Conservation (phyloP, 352 stramenopile genomes). For the Aphanomyces invadans region DNA sequence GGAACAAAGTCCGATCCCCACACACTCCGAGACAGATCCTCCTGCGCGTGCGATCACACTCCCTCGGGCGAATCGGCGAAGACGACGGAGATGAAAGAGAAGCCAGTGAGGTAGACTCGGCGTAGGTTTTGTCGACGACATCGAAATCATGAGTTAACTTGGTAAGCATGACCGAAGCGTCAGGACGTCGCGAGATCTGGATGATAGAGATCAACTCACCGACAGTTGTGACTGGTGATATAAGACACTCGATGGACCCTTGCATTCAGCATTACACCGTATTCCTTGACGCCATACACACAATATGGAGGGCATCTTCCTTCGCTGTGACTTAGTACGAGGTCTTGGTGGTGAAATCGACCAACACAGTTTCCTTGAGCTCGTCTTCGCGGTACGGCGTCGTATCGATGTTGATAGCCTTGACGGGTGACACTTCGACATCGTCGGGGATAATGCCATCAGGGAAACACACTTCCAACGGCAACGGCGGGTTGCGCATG, state of each 20-base stretch:
- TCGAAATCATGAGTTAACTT: no score
- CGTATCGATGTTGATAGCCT: constrained; percentile 84
- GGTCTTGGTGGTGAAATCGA: constrained; percentile 83
- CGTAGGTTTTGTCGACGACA: no score
- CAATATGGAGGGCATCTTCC: no score
- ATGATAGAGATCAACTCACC: no score
- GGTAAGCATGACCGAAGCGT: no score
- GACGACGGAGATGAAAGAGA: background rate
- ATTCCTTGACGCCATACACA: background rate
- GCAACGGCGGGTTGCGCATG: constrained; percentile 97
- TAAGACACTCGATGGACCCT: background rate
- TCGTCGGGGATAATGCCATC: constrained; percentile 81
- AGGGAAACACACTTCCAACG: constrained; percentile 89
- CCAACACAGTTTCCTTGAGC: constrained; percentile 49
- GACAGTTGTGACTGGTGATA: background rate
- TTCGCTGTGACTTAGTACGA: constrained; percentile 47
- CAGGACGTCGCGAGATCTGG: no score
- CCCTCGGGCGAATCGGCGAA: background rate
- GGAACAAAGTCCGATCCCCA: background rate
- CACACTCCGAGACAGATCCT: background rate
- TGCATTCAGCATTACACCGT: background rate
- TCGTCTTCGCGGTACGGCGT: constrained; percentile 63
- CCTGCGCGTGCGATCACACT: background rate
- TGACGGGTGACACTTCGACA: constrained; percentile 71
- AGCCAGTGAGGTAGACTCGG: no score